These are phyloP conservation scores for Auriscalpium orientale DNA, from an alignment of 768 basidiomycete genomes.

Conservation along the genomic window DNA sequence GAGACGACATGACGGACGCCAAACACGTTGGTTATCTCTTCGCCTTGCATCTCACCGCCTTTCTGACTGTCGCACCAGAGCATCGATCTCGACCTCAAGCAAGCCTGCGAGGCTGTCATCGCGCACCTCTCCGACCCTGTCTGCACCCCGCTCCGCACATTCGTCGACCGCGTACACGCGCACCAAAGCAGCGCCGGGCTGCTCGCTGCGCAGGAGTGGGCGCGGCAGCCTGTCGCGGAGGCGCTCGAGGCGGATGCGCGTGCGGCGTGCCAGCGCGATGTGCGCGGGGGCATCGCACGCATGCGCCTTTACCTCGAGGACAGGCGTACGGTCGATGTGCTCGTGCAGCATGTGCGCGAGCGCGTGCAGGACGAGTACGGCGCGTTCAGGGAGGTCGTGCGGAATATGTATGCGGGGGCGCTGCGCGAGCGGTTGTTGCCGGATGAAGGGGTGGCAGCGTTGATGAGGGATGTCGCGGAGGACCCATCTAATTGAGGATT, in stretches of 20 bases:
- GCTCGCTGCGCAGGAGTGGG: conserved; percentile 39
- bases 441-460: conserved; percentile 24
- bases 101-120: conserved; percentile 82
- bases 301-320: conserved; percentile 78
- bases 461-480: conserved; percentile 12
- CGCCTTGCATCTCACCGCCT: not conserved
- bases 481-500: not conserved
- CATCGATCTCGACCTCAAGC: conserved; percentile 80
- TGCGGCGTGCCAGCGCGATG: conserved; percentile 44
- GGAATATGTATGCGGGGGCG: conserved; percentile 38
- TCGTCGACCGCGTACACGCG: conserved; percentile 47
- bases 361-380: conserved; percentile 70
- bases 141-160: conserved; percentile 52
- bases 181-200: conserved; percentile 16
- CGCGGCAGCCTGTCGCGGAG: conserved; percentile 38
- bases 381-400: conserved; percentile 57
- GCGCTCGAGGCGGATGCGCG: conserved; percentile 49
- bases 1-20: conserved; percentile 61
- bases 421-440: conserved; percentile 28
- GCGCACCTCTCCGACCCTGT: conserved; percentile 48
- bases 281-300: conserved; percentile 46
- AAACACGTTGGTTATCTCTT: conserved; percentile 47
- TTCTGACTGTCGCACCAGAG: conserved; percentile 37
- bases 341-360: conserved; percentile 71
- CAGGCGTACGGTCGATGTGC: conserved; percentile 65